Evolutionary conservation across 495 filamentous ascomycete species (phyloP).

Genomic region (Alectoria sarmentosa): DNA sequence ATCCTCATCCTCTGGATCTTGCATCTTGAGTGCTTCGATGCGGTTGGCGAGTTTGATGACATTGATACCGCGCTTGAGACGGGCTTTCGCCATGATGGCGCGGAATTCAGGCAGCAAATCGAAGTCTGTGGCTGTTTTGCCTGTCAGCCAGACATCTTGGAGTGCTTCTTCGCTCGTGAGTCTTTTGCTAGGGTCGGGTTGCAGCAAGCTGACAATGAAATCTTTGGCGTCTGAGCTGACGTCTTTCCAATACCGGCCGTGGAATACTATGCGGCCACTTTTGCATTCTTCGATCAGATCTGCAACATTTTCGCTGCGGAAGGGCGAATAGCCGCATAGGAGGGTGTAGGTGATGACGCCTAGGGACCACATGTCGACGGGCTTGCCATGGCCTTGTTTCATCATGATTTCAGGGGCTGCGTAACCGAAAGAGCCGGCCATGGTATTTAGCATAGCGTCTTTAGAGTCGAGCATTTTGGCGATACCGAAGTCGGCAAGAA

Average conservation of each 20-base stretch:
- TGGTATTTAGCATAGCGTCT: slow-evolving; percentile 88
- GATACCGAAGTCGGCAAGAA: slow-evolving; percentile 97
- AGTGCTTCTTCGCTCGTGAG: slow-evolving; percentile 78
- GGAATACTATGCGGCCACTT: slow-evolving; percentile 84
- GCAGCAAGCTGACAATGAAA: slow-evolving; percentile 79
- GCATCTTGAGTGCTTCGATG: slow-evolving; percentile 93
- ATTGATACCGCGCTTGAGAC: slow-evolving; percentile 89
- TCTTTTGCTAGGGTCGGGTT: slow-evolving; percentile 69
- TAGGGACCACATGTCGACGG: slow-evolving; percentile 99
- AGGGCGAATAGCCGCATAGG: slow-evolving; percentile 98
- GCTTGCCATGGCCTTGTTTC: slow-evolving; percentile 93
- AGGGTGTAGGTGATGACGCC: slow-evolving; percentile 98
- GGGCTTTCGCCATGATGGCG: slow-evolving; percentile 84
- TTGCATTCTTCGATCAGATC: slow-evolving; percentile 96
- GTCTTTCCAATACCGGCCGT: slow-evolving; percentile 97
- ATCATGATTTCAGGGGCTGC: slow-evolving; percentile 98
- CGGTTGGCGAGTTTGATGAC: slow-evolving; percentile 95
- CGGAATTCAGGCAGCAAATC: slow-evolving; percentile 96
- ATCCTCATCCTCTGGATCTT: slow-evolving; percentile 79
- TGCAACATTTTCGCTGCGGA: slow-evolving; percentile 86
- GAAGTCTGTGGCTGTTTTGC: slow-evolving; percentile 83
- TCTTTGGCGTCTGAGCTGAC: slow-evolving; percentile 94
- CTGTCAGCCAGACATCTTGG: slow-evolving; percentile 82
- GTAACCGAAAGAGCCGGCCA: slow-evolving; percentile 98
- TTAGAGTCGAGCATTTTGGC: slow-evolving; percentile 94